Percentiles rank a stretch among this genome's conserved stretches.
Evolutionary conservation across 768 basidiomycete species (phyloP).

Genomic region (Termitomyces sp.): DNA sequence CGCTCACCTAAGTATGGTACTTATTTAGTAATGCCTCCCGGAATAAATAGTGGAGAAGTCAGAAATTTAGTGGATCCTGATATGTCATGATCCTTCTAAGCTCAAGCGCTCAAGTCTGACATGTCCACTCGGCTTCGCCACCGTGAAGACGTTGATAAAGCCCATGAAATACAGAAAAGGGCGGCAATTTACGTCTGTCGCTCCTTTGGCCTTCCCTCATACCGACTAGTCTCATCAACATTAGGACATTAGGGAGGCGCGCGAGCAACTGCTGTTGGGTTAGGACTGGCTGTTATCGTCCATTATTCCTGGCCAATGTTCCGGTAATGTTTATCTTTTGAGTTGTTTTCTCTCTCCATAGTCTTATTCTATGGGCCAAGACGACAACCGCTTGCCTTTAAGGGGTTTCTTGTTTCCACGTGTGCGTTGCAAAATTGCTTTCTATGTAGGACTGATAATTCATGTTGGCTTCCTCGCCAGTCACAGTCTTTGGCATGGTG

Average conservation of each 20-base stretch:
- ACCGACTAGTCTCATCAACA: conserved; percentile 8
- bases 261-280: conserved; percentile 47
- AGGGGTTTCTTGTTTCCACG: conserved; percentile 70
- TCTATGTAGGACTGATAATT: neutral
- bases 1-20: no score
- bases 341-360: neutral
- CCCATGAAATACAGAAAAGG: conserved; percentile 54
- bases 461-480: conserved; percentile 15
- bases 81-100: no score
- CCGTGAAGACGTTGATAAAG: conserved; percentile 52
- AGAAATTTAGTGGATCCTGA: no score
- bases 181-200: conserved; percentile 53
- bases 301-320: conserved; percentile 75
- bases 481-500: conserved; percentile 68
- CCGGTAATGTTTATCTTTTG: conserved; percentile 37
- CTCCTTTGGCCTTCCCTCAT: conserved; percentile 1
- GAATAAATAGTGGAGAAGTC: neutral
- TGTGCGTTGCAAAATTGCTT: conserved; percentile 40
- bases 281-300: conserved; percentile 57
- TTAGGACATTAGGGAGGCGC: conserved; percentile 55
- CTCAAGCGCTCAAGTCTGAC: no score
- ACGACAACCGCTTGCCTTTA: conserved; percentile 77
- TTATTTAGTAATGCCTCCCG: neutral
- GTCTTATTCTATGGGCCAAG: conserved; percentile 29
- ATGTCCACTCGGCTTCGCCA: conserved; percentile 39